phyloP scores from a whole-genome alignment of 2,329 filamentous ascomycete species.

The Xylaria digitata region DNA sequence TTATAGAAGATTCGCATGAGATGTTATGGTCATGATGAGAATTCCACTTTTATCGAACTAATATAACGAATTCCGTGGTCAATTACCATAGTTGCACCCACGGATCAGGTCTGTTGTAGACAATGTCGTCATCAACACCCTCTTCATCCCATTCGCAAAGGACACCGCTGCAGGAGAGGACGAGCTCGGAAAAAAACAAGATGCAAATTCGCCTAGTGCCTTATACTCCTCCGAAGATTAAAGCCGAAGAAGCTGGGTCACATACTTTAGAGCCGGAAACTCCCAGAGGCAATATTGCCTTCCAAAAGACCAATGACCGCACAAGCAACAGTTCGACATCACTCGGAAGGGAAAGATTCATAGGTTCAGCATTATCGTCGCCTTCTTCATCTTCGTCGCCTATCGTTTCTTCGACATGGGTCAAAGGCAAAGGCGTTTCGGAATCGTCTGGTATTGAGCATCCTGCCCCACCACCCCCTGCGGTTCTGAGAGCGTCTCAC shows the following conservation, averaged over 20 bases:
- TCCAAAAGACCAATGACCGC: conserved; percentile 37
- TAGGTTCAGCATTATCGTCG: conserved; percentile 52
- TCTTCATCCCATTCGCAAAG: conserved; percentile 45
- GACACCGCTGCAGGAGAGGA: conserved; percentile 55
- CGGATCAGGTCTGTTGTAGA: conserved; percentile 40
- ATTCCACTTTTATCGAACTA: conserved; percentile 34
- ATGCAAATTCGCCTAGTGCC: conserved; percentile 61
- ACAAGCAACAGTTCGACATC: conserved; percentile 40
- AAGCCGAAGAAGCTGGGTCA: conserved; percentile 44
- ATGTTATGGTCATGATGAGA: conserved; percentile 43
- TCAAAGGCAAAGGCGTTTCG: conserved; percentile 58
- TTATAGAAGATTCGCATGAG: conserved; percentile 33
- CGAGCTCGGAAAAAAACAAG: conserved; percentile 56
- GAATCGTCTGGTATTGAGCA: conserved; percentile 50
- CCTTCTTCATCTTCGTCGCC: conserved; percentile 49
- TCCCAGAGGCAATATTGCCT: conserved; percentile 37
- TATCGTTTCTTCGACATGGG: conserved; percentile 53
- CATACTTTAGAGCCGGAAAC: conserved; percentile 38
- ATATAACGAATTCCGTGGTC: conserved; percentile 34
- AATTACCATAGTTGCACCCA: conserved; percentile 26
- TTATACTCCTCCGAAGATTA: conserved; percentile 59
- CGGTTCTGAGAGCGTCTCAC: conserved; percentile 53
- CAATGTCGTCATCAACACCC: conserved; percentile 50
- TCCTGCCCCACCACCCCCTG: conserved; percentile 53
- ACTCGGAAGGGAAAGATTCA: conserved; percentile 46